A percentile compares a stretch with the other conserved stretches of the same genome.
These are phyloP conservation scores for Fusarium goolgardi DNA, from an alignment of 2,329 filamentous ascomycete species.

Conservation along the genomic window DNA sequence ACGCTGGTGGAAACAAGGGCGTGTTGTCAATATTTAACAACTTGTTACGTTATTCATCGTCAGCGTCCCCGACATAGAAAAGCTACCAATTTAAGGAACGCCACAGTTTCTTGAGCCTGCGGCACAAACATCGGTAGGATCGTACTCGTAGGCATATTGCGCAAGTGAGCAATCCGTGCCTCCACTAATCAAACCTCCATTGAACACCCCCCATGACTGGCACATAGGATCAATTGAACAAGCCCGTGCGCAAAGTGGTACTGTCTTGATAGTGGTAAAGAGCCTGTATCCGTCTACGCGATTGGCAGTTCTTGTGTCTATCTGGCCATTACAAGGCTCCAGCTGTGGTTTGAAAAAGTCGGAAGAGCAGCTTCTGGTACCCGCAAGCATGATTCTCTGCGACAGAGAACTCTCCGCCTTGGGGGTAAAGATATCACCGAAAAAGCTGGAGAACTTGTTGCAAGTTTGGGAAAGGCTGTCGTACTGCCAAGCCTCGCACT, in stretches of 20 bases:
- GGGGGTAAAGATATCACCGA: not conserved
- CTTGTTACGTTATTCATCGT: not conserved
- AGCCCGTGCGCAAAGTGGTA: not conserved
- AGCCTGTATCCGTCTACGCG: not conserved
- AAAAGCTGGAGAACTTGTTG: not conserved
- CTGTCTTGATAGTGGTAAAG: not conserved
- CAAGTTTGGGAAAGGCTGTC: not conserved
- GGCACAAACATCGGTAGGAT: not conserved
- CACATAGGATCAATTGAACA: constrained; percentile 4
- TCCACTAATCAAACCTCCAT: not conserved
- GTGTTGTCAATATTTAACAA: not conserved
- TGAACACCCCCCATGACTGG: not conserved
- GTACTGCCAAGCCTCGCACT: not conserved
- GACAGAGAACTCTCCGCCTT: not conserved
- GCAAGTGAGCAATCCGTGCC: not conserved
- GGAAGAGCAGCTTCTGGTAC: not conserved
- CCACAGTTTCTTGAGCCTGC: not conserved
- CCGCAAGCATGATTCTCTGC: not conserved
- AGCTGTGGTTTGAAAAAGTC: not conserved
- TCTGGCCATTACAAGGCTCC: not conserved
- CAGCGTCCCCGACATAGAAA: not conserved
- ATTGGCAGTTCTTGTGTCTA: not conserved
- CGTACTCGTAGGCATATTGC: rapidly evolving
- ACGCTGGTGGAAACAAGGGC: not conserved
- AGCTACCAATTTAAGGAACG: not conserved